Conservation (phyloP, 805 yeast species). For the Candida dajiaensis region DNA sequence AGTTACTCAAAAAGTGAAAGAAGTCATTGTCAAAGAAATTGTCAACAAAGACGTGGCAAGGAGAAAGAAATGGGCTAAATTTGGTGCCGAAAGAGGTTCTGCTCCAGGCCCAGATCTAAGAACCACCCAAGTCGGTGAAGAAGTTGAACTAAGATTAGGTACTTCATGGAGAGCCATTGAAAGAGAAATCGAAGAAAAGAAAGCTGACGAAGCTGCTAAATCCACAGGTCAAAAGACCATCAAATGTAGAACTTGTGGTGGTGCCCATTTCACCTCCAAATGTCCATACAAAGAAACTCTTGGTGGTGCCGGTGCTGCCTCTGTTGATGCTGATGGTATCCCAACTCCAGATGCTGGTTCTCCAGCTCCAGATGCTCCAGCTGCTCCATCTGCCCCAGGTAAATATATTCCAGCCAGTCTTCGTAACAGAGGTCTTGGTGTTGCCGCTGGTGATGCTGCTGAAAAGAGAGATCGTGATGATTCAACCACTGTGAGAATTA, state of each 20-base stretch:
- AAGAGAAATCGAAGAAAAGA: slow-evolving; percentile 59
- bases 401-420: slow-evolving; percentile 61
- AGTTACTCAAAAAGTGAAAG: slow-evolving; percentile 79
- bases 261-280: slow-evolving; percentile 86
- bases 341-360: slow-evolving; percentile 58
- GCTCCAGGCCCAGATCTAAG: slow-evolving; percentile 84
- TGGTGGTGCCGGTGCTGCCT: slow-evolving; percentile 42
- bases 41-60: slow-evolving; percentile 84
- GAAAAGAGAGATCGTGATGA: slow-evolving; percentile 69
- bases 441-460: slow-evolving; percentile 28
- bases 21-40: slow-evolving; percentile 67
- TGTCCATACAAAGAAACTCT: slow-evolving; percentile 95
- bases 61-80: slow-evolving; percentile 83
- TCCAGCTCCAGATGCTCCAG: slow-evolving; percentile 35
- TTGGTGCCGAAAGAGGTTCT: slow-evolving; percentile 70
- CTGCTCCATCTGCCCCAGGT: slow-evolving; percentile 36
- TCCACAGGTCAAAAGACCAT: slow-evolving; percentile 42
- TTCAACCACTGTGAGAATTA: slow-evolving; percentile 78
- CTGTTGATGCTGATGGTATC: slow-evolving; percentile 28
- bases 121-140: slow-evolving; percentile 87
- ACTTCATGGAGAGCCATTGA: slow-evolving; percentile 74
- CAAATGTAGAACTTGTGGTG: slow-evolving; percentile 88
- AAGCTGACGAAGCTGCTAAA: slow-evolving; percentile 40
- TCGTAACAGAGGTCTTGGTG: slow-evolving; percentile 36
- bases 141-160: slow-evolving; percentile 67